Evolutionary conservation across 768 basidiomycete species (phyloP), one percentile per base, ranked within the genome.

Genomic region (Hericium coralloides): DNA sequence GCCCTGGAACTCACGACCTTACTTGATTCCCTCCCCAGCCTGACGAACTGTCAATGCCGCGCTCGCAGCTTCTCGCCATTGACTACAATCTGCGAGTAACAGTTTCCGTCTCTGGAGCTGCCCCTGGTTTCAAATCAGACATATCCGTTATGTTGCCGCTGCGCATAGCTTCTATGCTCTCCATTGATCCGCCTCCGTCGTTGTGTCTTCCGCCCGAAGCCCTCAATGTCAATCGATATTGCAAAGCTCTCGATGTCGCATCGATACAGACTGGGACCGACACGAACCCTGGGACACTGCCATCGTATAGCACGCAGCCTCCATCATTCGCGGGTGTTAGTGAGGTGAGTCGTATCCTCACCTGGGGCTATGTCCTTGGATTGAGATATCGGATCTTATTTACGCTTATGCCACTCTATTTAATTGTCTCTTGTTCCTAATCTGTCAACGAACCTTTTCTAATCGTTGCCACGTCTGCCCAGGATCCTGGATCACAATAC

Each of bases 101-200:
- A 5, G 69, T 87, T 39, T 79, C 78, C 61, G 76, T 80, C 7
- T 85, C 85, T 10, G 69, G 79, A 15, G 54, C 55, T 2, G 48
- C 43, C 12, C 38, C 55, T n/a, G 61, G 61, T 25, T 69, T 85
- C 22, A 74, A 79, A 2, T 74, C 85, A 10, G 84, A 89, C 55
- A 73, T 92, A 31, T 76, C 79, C 55, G 86, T 87, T 58, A 81
- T 81, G 20, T 68, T 94, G 9, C 93, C 93, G 0, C 72, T 93
- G 61, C 77, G 79, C 17, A 81, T 95, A 63, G 76, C 93, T 72
- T 93, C 87, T 66, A 89, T 91, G 70, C 70, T 93, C 26, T 94
- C 92, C 12, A 74, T 97, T 60, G 91, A 95, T 67, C 89, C 91
- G 20, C 87, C 86, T 12, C 84, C 85, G 38, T 72, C 67, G 43